Evolutionary conservation across 495 filamentous ascomycete genomes (phyloP), one percentile per base, ranked within the genome.

Genomic region (Bathelium albidoporum): DNA sequence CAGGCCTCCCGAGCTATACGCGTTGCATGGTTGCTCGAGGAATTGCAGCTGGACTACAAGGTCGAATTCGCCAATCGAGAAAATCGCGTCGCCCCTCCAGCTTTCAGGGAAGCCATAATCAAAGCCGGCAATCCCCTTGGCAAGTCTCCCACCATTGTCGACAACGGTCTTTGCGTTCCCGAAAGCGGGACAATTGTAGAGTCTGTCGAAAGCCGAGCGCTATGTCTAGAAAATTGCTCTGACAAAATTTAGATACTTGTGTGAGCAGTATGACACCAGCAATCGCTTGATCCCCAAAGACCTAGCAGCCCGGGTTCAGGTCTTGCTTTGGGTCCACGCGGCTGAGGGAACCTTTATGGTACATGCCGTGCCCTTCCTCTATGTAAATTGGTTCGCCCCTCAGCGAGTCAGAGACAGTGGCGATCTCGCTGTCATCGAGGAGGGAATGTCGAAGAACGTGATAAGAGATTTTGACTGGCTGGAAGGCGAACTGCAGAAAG

Each of bases 121-220:
- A 66, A 65, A 32, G 66, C 68, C 11, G 73, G 70, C 11, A 73
- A 66, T 58, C 31, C 58, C 7, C 65, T 77, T 16, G 75, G 72
- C 5, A 78, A 77, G 61, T 71, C 73, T 20, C 76, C 75, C 1
- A 64, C 66, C 29, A 49, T 78, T 28, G 68, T 68, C 52, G 73
- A 76, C 62, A 74, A 68, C 26, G 65, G 66, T 29, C 45, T 74
- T 52, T 59, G 64, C 5, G 32, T 77, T n/a, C 62, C 67, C 32
- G 75, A 77, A 65, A 78, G 76, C 63, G 76, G 76, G 22, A 73
- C 73, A 31, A 75, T 78, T 65, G 70, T 70, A 2, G 69, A 70
- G 68, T 70, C 59, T 39, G 68, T 44, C n/a, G n/a, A n/a, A 41
- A 22, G 7, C 1, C 36, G 28, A n/a, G 5, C 0, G 26, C 4